Evolutionary conservation across 2,329 filamentous ascomycete species (phyloP).

Genomic region (Ophiostoma triangulosporum): DNA sequence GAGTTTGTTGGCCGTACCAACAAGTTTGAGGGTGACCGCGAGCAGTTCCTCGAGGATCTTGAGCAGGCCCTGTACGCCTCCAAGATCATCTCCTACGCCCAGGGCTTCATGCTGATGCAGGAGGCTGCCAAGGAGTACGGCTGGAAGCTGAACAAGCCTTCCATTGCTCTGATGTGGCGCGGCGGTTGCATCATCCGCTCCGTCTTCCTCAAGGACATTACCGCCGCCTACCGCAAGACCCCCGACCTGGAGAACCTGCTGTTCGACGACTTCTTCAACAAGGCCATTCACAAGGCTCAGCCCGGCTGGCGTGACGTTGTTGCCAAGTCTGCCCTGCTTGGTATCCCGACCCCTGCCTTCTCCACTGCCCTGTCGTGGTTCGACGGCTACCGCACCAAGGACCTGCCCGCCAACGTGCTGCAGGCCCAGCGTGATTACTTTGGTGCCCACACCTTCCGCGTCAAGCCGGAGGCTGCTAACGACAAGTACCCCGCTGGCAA

Average conservation of each 20-base stretch:
- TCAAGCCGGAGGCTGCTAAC: constrained; percentile 68
- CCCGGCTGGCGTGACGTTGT: constrained; percentile 84
- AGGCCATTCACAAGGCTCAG: constrained; percentile 95
- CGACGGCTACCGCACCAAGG: constrained; percentile 94
- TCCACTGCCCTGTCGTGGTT: constrained; percentile 96
- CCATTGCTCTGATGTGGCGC: constrained; percentile 99
- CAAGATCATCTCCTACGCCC: constrained; percentile 99
- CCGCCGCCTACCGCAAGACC: constrained; percentile 86
- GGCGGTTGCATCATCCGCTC: constrained; percentile 99
- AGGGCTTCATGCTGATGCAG: constrained; percentile 99
- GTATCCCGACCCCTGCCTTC: constrained; percentile 93
- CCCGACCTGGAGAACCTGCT: constrained; percentile 94
- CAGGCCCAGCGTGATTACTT: constrained; percentile 99
- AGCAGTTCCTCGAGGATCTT: constrained; percentile 88
- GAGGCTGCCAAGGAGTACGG: constrained; percentile 89
- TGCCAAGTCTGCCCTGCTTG: constrained; percentile 80
- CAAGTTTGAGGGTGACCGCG: constrained; percentile 79
- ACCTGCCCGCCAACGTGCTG: constrained; percentile 93
- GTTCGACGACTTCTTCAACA: constrained; percentile 99
- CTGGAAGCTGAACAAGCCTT: constrained; percentile 99
- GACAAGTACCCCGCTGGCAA: constrained; percentile 71
- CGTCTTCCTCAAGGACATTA: constrained; percentile 99
- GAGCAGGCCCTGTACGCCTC: constrained; percentile 98
- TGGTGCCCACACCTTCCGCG: constrained; percentile 78
- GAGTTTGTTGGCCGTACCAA: constrained; percentile 57